phyloP scores from a whole-genome alignment of 257 asterid species.

The Nicotiana knightiana region DNA sequence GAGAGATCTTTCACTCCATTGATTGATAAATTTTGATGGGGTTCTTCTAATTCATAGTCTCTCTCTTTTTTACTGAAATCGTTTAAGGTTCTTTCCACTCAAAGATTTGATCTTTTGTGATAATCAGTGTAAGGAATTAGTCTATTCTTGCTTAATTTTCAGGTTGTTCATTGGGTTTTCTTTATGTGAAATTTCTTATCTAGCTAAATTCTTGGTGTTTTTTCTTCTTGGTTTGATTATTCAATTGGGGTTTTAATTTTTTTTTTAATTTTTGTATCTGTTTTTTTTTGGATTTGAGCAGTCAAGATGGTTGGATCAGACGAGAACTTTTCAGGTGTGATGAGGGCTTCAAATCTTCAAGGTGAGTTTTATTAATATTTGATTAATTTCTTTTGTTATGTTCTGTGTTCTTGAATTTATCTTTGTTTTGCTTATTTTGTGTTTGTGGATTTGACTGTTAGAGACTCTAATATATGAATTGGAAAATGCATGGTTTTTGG shows the following conservation, averaged over 20 bases:
- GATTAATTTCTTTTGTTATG: not conserved
- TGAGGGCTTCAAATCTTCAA: conserved; percentile 53
- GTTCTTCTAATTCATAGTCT: conserved; percentile 15
- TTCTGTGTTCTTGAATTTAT: not conserved
- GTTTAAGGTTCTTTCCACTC: not conserved
- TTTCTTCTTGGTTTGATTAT: not conserved
- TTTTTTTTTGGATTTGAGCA: not conserved
- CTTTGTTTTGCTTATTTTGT: not conserved
- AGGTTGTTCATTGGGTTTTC: conserved; percentile 7
- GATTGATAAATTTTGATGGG: conserved; percentile 18
- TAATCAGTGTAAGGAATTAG: not conserved
- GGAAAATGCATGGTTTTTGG: not conserved
- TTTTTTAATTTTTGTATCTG: not conserved
- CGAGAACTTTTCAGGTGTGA: conserved; percentile 50
- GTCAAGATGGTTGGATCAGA: conserved; percentile 61
- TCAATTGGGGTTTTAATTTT: not conserved
- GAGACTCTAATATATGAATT: not conserved
- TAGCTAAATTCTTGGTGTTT: not conserved
- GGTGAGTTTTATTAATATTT: conserved; percentile 16
- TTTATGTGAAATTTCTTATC: not conserved
- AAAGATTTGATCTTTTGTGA: conserved; percentile 1
- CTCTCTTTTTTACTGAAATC: conserved; percentile 6
- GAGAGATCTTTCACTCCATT: too few relatives aligned
- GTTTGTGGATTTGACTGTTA: not conserved
- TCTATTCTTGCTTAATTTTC: not conserved